phyloP scores from a whole-genome alignment of 495 filamentous ascomycete genomes.

The Penicillium subrubescens region DNA sequence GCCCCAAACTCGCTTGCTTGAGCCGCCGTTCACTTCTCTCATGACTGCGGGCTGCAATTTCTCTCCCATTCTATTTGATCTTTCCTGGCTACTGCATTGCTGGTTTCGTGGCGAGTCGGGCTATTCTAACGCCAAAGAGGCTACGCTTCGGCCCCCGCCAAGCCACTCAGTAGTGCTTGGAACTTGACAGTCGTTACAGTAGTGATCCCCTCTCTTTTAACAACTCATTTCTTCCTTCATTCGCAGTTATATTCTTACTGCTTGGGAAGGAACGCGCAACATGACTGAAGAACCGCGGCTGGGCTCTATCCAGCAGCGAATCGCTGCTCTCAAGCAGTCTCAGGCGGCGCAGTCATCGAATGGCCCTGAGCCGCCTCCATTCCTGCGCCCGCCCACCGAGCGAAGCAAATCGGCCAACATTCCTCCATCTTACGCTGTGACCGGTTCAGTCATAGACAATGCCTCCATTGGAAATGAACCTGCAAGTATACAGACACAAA shows the following conservation, averaged over 20 bases:
- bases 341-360: conserved; percentile 47
- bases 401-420: conserved; percentile 51
- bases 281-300: conserved; percentile 46
- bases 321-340: conserved; percentile 59
- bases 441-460: conserved; percentile 33
- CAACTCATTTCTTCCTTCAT: not conserved
- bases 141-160: conserved; percentile 23
- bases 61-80: not conserved
- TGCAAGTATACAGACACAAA: conserved; percentile 22
- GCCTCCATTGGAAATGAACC: conserved; percentile 51
- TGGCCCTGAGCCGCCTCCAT: conserved; percentile 23
- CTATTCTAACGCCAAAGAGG: conserved; percentile 3
- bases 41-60: not conserved
- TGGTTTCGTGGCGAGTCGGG: not conserved
- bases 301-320: conserved; percentile 59
- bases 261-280: not conserved
- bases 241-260: not conserved
- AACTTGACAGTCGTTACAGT: conserved; percentile 6
- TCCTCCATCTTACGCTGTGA: conserved; percentile 42
- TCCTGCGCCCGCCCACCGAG: conserved; percentile 39
- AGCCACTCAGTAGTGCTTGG: conserved; percentile 16
- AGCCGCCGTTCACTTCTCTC: not conserved
- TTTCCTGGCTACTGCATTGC: not conserved
- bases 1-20: not conserved
- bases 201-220: conserved; percentile 3